Evolutionary conservation across 768 basidiomycete genomes (phyloP).

Genomic region (Leccinum aurantiacum): DNA sequence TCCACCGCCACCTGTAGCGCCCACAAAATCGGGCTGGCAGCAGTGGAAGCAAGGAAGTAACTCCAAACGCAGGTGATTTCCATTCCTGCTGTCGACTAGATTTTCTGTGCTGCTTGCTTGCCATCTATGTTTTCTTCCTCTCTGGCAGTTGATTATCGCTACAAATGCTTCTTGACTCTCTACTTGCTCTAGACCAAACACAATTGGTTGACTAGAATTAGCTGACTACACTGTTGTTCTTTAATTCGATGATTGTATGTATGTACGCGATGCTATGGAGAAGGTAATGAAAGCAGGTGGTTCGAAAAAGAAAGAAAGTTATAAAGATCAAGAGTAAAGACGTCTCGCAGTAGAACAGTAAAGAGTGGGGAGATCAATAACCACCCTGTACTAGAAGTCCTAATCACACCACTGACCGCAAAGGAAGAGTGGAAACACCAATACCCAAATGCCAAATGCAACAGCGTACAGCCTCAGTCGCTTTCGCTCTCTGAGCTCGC

Average conservation of each 20-base stretch:
- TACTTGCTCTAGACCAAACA: conserved; percentile 26
- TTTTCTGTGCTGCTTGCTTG: not conserved
- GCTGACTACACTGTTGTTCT: conserved; percentile 53
- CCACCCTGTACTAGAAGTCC: conserved; percentile 24
- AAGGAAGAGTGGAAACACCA: conserved; percentile 15
- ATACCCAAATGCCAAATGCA: conserved; percentile 17
- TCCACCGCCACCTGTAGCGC: conserved; percentile 22
- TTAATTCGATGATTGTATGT: conserved; percentile 43
- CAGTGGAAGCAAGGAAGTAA: conserved; percentile 40
- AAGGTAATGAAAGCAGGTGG: conserved; percentile 28
- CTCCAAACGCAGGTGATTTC: conserved; percentile 22
- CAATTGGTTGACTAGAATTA: conserved; percentile 34
- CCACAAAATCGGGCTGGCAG: conserved; percentile 52
- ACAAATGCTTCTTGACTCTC: conserved; percentile 14
- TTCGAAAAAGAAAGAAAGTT: conserved; percentile 28
- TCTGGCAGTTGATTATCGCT: conserved; percentile 15
- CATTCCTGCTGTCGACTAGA: not conserved
- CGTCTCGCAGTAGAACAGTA: conserved; percentile 23
- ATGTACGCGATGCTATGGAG: conserved; percentile 36
- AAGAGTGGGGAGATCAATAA: conserved; percentile 18
- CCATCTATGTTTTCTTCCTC: conserved; percentile 3
- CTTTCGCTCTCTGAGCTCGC: conserved; percentile 85
- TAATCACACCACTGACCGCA: conserved; percentile 18
- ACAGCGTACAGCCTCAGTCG: conserved; percentile 47
- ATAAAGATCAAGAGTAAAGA: conserved; percentile 40